Evolutionary conservation across 495 filamentous ascomycete genomes (phyloP).

Genomic region (Ramalina intermedia): DNA sequence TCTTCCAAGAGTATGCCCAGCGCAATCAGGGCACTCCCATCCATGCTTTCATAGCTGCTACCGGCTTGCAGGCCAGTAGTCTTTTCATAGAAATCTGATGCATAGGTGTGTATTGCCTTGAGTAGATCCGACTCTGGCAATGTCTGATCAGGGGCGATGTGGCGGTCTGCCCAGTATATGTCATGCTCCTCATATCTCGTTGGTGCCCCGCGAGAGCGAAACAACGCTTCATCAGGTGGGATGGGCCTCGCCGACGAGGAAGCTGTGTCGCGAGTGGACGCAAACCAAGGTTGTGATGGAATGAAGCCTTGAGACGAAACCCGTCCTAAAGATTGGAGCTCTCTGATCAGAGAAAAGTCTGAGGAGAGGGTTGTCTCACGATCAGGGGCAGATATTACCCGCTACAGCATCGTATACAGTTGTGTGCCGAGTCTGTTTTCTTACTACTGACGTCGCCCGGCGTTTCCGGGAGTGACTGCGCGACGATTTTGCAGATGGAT

Average conservation of each 20-base stretch:
- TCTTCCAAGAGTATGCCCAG: slow-evolving; percentile 77
- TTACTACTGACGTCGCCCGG: neutral
- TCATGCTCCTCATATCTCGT: slow-evolving; percentile 53
- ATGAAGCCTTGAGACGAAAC: slow-evolving; percentile 31
- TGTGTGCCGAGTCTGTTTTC: slow-evolving; percentile 19
- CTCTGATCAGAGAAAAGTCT: neutral
- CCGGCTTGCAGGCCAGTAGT: slow-evolving; percentile 20
- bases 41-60: slow-evolving; percentile 48
- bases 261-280: slow-evolving; percentile 34
- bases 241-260: slow-evolving; percentile 37
- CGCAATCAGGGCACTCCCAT: slow-evolving; percentile 72
- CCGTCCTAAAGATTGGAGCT: slow-evolving; percentile 27
- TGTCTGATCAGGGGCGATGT: slow-evolving; percentile 33
- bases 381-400: slow-evolving; percentile 31
- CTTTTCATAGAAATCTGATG: slow-evolving; percentile 53
- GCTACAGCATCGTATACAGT: slow-evolving; percentile 73
- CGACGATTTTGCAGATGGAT: slow-evolving; percentile 11
- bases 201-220: slow-evolving; percentile 46
- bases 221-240: slow-evolving; percentile 63
- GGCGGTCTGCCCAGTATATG: slow-evolving; percentile 48
- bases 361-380: neutral
- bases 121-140: slow-evolving; percentile 63
- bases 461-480: slow-evolving; percentile 8
- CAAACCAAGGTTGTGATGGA: slow-evolving; percentile 19
- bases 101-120: slow-evolving; percentile 61